phyloP scores from a whole-genome alignment of 1,284 basidiomycete species.

The Fomes fomentarius region DNA sequence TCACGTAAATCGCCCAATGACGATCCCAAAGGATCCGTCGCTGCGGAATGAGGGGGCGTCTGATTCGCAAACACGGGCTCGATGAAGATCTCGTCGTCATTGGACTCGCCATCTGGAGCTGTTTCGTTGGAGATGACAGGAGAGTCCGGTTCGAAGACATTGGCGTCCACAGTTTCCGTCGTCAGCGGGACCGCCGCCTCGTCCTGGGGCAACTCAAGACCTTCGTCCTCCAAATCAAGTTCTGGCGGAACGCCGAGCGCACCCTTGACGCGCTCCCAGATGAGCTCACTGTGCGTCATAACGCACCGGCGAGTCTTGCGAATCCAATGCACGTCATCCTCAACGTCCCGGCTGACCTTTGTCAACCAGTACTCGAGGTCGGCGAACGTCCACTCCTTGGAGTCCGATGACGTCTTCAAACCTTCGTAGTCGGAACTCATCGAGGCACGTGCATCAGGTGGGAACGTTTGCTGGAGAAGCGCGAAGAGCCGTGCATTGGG shows the following conservation, averaged over 20 bases:
- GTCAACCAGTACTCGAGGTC: slow-evolving; percentile 67
- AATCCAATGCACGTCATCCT: slow-evolving; percentile 66
- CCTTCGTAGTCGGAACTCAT: slow-evolving; percentile 28
- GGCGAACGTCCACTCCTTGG: slow-evolving; percentile 58
- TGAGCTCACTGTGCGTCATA: slow-evolving; percentile 69
- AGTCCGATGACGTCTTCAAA: slow-evolving; percentile 40
- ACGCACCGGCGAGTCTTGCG: slow-evolving; percentile 67
- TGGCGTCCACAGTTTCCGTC: slow-evolving; percentile 10
- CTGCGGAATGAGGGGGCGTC: slow-evolving; percentile 21
- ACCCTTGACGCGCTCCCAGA: slow-evolving; percentile 83
- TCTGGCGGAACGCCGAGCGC: slow-evolving; percentile 79
- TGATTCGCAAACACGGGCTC: slow-evolving; percentile 33
- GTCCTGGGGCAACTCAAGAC: slow-evolving; percentile 11
- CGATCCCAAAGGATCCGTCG: slow-evolving; percentile 10
- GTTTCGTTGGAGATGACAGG: slow-evolving; percentile 5
- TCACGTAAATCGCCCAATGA: slow-evolving; percentile 30
- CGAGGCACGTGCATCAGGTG: slow-evolving; percentile 32
- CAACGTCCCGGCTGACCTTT: slow-evolving; percentile 57
- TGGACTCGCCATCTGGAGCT: slow-evolving; percentile 8
- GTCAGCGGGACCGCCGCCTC: slow-evolving; percentile 10
- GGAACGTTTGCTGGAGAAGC: slow-evolving; percentile 71
- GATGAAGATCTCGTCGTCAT: slow-evolving; percentile 33
- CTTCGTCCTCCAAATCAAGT: slow-evolving; percentile 60
- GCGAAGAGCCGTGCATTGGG: slow-evolving; percentile 71
- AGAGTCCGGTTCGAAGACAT: slow-evolving; percentile 22